Percentiles rank a stretch among this genome's conserved stretches.
Conservation (phyloP, 257 asterid genomes). For the Solanum tacnaense region DNA sequence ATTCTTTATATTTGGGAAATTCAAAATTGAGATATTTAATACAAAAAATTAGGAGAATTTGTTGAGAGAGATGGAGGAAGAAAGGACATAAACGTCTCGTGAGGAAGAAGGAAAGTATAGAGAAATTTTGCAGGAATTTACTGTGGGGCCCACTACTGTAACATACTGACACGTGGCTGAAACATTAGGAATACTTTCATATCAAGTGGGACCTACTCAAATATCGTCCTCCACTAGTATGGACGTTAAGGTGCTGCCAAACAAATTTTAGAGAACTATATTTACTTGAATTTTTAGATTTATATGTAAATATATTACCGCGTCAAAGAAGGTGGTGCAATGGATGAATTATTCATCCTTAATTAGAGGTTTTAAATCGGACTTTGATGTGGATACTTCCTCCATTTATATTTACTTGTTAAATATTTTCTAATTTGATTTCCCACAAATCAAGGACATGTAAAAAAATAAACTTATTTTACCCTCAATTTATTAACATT, state of each 20-base stretch:
- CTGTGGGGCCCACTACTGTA: constrained; percentile 13
- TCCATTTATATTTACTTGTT: too few species aligned
- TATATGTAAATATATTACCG: background rate
- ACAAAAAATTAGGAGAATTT: background rate
- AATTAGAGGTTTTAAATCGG: too few species aligned
- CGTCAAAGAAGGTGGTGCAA: background rate
- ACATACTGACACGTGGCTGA: constrained; percentile 12
- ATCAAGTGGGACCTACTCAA: constrained; percentile 2
- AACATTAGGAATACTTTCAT: background rate
- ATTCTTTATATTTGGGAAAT: background rate
- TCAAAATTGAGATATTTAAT: background rate
- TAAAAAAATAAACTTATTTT: too few species aligned
- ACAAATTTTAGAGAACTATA: background rate
- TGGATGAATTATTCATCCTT: background rate
- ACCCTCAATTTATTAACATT: too few species aligned
- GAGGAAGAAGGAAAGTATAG: constrained; percentile 27
- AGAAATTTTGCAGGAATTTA: background rate
- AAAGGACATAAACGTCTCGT: constrained; percentile 19
- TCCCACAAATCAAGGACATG: too few species aligned
- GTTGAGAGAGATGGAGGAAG: background rate
- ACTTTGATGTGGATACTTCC: background rate
- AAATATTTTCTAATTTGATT: background rate
- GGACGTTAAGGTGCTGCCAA: background rate
- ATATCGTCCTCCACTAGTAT: background rate
- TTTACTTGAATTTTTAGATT: background rate